Evolutionary conservation across 2,329 filamentous ascomycete species (phyloP).

Genomic region (Aspergillus chevalieri): DNA sequence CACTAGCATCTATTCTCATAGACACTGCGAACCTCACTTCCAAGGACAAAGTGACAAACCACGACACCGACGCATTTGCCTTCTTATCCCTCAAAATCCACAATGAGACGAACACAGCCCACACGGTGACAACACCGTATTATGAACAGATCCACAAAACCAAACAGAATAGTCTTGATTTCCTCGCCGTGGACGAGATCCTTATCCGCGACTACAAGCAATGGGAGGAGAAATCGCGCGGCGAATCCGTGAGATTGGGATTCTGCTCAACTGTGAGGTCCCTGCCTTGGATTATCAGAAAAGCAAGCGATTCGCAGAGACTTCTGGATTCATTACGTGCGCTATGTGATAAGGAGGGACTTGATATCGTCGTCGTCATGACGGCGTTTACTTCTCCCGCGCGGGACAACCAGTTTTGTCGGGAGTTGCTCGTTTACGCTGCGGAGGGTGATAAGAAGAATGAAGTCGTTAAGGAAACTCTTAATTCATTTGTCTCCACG

Average conservation of each 20-base stretch:
- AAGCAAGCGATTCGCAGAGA: conserved; percentile 31
- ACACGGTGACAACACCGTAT: conserved; percentile 36
- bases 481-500: conserved; percentile 41
- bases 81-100: conserved; percentile 50
- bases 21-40: conserved; percentile 42
- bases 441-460: conserved; percentile 27
- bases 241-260: conserved; percentile 43
- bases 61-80: conserved; percentile 44
- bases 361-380: conserved; percentile 56
- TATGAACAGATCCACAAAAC: conserved; percentile 48
- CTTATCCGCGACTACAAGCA: conserved; percentile 59
- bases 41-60: conserved; percentile 40
- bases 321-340: conserved; percentile 38
- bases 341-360: conserved; percentile 41
- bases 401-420: conserved; percentile 37
- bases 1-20: conserved; percentile 38
- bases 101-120: neutral
- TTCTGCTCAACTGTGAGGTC: conserved; percentile 55
- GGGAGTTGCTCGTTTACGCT: conserved; percentile 48
- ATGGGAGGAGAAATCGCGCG: conserved; percentile 44
- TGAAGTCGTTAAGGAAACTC: conserved; percentile 29
- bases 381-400: conserved; percentile 47
- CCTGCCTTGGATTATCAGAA: conserved; percentile 48
- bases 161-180: conserved; percentile 50
- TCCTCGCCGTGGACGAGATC: conserved; percentile 50